phyloP scores from a whole-genome alignment of 371 early-diverging fungal species.

The Parasitella parasitica region DNA sequence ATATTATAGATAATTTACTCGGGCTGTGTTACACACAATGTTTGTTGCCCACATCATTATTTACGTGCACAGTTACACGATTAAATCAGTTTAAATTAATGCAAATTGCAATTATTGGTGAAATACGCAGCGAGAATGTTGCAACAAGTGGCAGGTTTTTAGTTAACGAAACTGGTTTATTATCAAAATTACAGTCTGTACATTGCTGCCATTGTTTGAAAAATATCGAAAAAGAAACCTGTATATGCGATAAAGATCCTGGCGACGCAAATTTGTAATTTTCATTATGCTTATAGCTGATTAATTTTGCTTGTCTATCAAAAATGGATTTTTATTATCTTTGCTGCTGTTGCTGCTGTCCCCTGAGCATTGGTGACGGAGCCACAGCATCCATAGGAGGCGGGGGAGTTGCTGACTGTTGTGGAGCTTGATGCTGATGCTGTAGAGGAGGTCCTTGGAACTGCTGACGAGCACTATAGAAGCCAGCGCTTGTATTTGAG shows the following conservation, averaged over 20 bases:
- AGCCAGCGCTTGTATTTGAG: conserved; percentile 6
- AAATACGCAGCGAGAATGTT: background rate
- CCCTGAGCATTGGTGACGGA: background rate
- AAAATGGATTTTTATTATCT: background rate
- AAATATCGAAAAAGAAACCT: too few relatives aligned
- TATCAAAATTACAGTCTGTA: background rate
- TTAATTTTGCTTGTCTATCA: background rate
- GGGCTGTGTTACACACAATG: background rate
- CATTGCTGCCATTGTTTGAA: too few relatives aligned
- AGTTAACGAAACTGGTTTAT: background rate
- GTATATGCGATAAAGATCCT: too few relatives aligned
- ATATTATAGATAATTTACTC: too few relatives aligned
- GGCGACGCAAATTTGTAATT: too few relatives aligned
- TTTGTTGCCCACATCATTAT: background rate
- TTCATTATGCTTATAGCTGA: too few relatives aligned
- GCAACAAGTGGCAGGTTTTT: background rate
- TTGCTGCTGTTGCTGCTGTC: background rate
- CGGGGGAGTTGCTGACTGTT: background rate
- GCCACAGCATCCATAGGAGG: conserved; percentile 14
- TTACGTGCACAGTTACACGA: background rate
- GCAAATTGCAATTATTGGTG: background rate
- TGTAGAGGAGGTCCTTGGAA: conserved; percentile 1
- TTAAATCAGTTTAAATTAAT: background rate
- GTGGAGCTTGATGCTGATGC: background rate
- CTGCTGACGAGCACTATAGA: conserved; percentile 21